Evolutionary conservation across 2,329 filamentous ascomycete species (phyloP).

Genomic region (Alternaria brassicicola): DNA sequence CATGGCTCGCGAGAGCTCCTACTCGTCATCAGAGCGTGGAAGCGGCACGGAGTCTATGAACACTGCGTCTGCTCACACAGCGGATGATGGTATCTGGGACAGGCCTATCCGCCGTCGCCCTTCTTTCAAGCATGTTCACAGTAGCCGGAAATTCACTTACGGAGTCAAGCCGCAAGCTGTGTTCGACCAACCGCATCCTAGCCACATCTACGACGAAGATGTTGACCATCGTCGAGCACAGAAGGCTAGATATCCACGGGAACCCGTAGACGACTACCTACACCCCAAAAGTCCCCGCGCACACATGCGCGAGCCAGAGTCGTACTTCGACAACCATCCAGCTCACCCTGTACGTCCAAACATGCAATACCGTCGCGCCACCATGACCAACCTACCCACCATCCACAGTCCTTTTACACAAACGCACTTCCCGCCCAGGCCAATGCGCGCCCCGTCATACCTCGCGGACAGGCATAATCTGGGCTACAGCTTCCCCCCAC

Average conservation of each 20-base stretch:
- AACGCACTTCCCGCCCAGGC: constrained; percentile 12
- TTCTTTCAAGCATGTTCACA: not conserved
- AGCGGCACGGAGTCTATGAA: constrained; percentile 32
- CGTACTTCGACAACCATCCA: constrained; percentile 16
- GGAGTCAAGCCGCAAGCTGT: not conserved
- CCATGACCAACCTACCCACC: constrained; percentile 3
- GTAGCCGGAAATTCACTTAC: constrained; percentile 1
- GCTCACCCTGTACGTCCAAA: constrained; percentile 4
- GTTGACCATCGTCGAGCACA: constrained; percentile 6
- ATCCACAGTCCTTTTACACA: constrained; percentile 13
- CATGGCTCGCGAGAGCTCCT: constrained; percentile 21
- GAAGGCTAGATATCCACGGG: not conserved
- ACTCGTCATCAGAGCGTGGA: constrained; percentile 23
- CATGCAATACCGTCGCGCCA: constrained; percentile 20
- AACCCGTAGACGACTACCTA: constrained; percentile 15
- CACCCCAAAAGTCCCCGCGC: not conserved
- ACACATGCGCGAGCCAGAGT: not conserved
- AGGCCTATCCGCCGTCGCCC: constrained; percentile 11
- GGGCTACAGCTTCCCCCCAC: not conserved
- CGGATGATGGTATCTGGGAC: constrained; percentile 31
- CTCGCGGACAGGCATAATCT: constrained; percentile 7
- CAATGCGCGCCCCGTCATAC: constrained; percentile 13
- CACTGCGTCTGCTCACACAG: constrained; percentile 26
- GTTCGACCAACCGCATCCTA: constrained; percentile 10
- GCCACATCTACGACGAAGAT: constrained; percentile 15